A percentile compares a stretch with the other conserved stretches of the same genome.
These are phyloP conservation scores for Stephania yunnanensis DNA, from an alignment of 164 flowering plant genomes.

Conservation along the genomic window DNA sequence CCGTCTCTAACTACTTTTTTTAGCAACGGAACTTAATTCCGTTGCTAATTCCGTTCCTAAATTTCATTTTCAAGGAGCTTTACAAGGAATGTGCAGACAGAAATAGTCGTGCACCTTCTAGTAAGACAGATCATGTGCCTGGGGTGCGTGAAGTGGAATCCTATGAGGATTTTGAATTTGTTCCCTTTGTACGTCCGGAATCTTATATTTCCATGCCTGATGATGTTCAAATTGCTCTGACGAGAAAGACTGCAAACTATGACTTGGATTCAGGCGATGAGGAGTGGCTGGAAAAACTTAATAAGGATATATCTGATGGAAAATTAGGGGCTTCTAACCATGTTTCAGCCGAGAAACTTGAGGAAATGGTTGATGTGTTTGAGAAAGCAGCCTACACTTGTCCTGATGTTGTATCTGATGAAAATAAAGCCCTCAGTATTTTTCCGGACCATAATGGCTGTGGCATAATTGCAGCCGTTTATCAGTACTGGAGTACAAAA, in stretches of 20 bases:
- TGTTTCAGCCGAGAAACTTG: slow-evolving; percentile 57
- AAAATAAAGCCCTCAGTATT: slow-evolving; percentile 30
- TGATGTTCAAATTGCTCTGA: slow-evolving; percentile 67
- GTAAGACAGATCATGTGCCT: slow-evolving; percentile 67
- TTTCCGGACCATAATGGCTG: slow-evolving; percentile 35
- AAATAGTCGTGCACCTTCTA: slow-evolving; percentile 32
- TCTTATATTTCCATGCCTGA: slow-evolving; percentile 50
- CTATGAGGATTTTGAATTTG: slow-evolving; percentile 20
- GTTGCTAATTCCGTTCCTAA: no score
- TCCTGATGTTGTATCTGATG: slow-evolving; percentile 50
- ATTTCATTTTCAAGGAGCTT: slow-evolving; percentile 71
- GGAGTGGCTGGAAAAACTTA: slow-evolving; percentile 55
- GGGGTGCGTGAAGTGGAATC: slow-evolving; percentile 53
- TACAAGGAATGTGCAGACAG: slow-evolving; percentile 62
- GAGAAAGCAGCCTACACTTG: slow-evolving; percentile 55
- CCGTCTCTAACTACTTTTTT: no score
- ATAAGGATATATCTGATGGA: slow-evolving; percentile 20
- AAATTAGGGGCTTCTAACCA: slow-evolving; percentile 21
- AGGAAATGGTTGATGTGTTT: slow-evolving; percentile 61
- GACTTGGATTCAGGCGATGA: slow-evolving; percentile 91
- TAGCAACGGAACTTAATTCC: no score
- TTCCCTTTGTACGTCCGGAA: slow-evolving; percentile 44
- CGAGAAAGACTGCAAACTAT: slow-evolving; percentile 45
- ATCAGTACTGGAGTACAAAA: slow-evolving; percentile 61
- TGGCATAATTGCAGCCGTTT: slow-evolving; percentile 45